Base-by-base conservation (phyloP, 2,329 filamentous ascomycete species). In the Lasiodiplodia theobromae region DNA sequence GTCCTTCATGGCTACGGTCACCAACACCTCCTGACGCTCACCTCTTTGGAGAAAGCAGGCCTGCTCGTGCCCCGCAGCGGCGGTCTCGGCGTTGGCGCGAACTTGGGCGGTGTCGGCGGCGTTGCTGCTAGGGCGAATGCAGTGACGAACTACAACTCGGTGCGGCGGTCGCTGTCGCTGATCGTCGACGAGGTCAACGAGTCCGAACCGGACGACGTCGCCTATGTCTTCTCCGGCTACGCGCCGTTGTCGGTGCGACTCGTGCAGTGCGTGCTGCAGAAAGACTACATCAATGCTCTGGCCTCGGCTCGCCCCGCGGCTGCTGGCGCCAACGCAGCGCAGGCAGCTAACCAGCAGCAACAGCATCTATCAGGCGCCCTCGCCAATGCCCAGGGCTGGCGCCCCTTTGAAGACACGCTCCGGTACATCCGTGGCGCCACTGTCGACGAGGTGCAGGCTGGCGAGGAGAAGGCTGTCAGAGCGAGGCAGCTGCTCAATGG, bases 221-320 rank as follows among this genome's bases (percentile, higher is more conserved):
- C 94, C n/a, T 99, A 99, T 75, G 94, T 97, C 12, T 99, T 98
- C 81, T 97, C 93, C 71, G 96, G 96, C 65, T 99, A 98, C 77
- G 96, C 96, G 4, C 96, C 96, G 0, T 86, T 99, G 14, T 97
- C 93, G 54, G 88, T 98, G 66, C 90, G 96, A 18, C 87, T 99
- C 4, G 91, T 99, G 6, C 96, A 99, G 79, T 96, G 93, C 77
- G 88, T 98, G 62, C 82, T 99, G 58, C 94, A 98, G 78, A 99
- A 99, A 79, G 89, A 93, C 68, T 92, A 94, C 72, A 83, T 99
- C 37, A 77, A 78, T 16, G 62, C 70, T 3, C 83, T 90, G 68
- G 89, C 87, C 4, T 86, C 57, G 1, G 89, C 88, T 73, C 91
- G 91, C 37, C 86, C 86, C 7, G 44, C 44, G 7, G 18, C 44